phyloP scores from a whole-genome alignment of 768 basidiomycete species.

The Lactifluus echinatus region DNA sequence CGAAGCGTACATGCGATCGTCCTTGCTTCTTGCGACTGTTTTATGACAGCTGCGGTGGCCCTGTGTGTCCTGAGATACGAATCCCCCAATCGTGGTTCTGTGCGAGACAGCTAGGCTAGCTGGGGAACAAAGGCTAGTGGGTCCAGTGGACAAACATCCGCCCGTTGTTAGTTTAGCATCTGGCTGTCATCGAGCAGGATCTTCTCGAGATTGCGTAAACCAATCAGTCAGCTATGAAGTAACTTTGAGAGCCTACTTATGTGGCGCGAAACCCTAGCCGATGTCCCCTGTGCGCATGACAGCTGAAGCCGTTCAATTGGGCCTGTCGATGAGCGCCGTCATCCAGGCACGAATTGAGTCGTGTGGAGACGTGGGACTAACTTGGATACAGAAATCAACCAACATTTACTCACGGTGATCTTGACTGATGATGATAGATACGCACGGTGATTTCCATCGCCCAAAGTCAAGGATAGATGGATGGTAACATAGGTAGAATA shows the following conservation, averaged over 20 bases:
- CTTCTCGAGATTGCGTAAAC: neutral
- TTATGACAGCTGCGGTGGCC: neutral
- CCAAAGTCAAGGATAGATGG: neutral
- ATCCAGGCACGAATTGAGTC: constrained; percentile 9
- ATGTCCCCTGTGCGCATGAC: neutral
- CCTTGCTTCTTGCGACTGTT: too few relatives aligned
- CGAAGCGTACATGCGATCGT: neutral
- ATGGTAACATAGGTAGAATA: neutral
- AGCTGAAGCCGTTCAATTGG: neutral
- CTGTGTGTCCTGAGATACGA: neutral
- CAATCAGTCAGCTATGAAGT: neutral
- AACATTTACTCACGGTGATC: neutral
- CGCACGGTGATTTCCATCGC: neutral
- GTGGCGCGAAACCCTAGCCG: neutral
- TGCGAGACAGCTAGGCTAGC: neutral
- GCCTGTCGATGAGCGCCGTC: too few relatives aligned
- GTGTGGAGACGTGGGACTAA: neutral
- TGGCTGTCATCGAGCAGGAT: neutral
- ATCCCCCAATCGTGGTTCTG: neutral
- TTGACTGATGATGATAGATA: too few relatives aligned
- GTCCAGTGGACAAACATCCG: neutral
- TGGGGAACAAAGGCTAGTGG: constrained; percentile 7
- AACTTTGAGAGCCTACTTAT: neutral
- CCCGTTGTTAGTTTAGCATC: neutral
- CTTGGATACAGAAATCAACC: neutral